A percentile compares a stretch with the other conserved stretches of the same genome.
Evolutionary conservation across 1,284 basidiomycete species (phyloP).

Genomic region (Apiotrichum domesticum): DNA sequence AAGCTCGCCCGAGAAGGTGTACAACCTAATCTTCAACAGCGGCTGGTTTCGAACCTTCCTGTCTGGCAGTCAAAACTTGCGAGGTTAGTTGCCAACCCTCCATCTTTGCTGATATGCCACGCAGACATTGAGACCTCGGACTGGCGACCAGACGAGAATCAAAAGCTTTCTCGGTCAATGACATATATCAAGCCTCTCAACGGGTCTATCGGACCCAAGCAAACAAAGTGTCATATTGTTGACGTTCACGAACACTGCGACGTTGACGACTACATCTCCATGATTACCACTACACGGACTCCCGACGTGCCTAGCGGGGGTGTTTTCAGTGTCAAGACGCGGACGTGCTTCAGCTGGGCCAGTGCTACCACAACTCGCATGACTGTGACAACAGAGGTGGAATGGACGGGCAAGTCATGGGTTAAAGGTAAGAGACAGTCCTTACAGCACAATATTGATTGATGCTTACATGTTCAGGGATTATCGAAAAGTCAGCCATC

Average conservation of each 20-base stretch:
- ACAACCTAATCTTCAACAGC: constrained; percentile 92
- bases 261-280: constrained; percentile 74
- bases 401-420: constrained; percentile 95
- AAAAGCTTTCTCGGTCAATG: constrained; percentile 74
- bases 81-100: constrained; percentile 55
- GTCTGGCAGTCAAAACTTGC: constrained; percentile 78
- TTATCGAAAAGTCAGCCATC: constrained; percentile 85
- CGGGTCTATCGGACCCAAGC: constrained; percentile 82
- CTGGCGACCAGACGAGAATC: constrained; percentile 69
- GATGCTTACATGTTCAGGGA: constrained; percentile 53
- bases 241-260: constrained; percentile 80
- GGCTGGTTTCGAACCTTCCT: constrained; percentile 95
- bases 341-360: constrained; percentile 92
- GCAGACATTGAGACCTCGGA: constrained; percentile 87
- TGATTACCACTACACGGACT: constrained; percentile 82
- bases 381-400: constrained; percentile 82
- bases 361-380: constrained; percentile 69
- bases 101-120: constrained; percentile 56
- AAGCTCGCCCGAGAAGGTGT: constrained; percentile 87
- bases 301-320: constrained; percentile 92
- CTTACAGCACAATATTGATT: no score
- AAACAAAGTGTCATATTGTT: constrained; percentile 86
- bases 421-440: constrained; percentile 65
- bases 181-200: constrained; percentile 93
- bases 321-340: constrained; percentile 87